Base-by-base conservation (phyloP, 2,329 filamentous ascomycete genomes). In the Cladophialophora immunda region DNA sequence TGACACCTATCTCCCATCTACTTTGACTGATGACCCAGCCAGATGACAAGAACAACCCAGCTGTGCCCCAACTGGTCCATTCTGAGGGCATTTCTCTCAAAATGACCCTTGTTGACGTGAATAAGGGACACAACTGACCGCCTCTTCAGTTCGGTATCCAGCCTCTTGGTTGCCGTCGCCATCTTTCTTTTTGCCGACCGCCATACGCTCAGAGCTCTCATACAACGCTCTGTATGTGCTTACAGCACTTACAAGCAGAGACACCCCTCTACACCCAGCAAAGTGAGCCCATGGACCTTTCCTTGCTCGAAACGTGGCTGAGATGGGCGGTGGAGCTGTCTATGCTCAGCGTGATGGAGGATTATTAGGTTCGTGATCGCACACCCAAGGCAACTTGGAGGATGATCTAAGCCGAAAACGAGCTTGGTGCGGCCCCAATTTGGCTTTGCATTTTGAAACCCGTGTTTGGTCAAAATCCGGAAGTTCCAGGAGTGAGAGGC, bases 351-450 rank as follows among this genome's bases (percentile, higher is more conserved):
- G 19, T 50, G 45, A 50, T 50, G 45, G 45, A 22, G 19, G 45
- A 50, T 50, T 4, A 50, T 50, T 50, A 61, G 47, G 25, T 58
- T 30, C 38, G 53, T 50, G 52, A 58, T 60, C 25, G 55, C 63
- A 57, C 38, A 22, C 45, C 45, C 55, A 19, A 57, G 50, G 58
- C 53, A 64, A 64, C 59, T 59, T 60, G 58, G 17, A 57, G 59
- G 19, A 60, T 27, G 50, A 57, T 47, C 67, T 69, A 69, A 64
- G 54, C 64, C 55, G 41, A 64, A 64, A 68, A 57, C 29, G 60
- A 64, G 29, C 27, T 60, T 68, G 67, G 67, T 68, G 67, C 47
- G 59, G 64, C 64, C 66, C 62, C 27, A 60, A 66, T 68, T 66
- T 45, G 59, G 55, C 59, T 64, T 61, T 69, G 64, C 22, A 32